Conservation (phyloP, 2,329 filamentous ascomycete genomes). For the Diaporthe sp. region DNA sequence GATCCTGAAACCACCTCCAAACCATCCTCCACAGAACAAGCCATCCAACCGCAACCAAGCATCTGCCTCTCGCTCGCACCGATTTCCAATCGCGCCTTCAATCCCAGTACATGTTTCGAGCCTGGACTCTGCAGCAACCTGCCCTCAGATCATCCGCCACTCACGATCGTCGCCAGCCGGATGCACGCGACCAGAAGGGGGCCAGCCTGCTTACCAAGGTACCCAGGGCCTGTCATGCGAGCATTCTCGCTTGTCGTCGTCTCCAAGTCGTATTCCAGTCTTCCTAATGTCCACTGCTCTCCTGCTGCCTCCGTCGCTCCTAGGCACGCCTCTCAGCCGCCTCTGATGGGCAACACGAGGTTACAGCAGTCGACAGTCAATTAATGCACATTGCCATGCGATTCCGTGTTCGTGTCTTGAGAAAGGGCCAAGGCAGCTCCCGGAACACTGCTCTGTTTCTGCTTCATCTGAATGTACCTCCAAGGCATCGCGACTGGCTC, state of each 20-base stretch:
- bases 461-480: conserved; percentile 32
- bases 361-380: background rate
- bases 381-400: background rate
- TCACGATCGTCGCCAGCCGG: background rate
- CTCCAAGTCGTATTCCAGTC: background rate
- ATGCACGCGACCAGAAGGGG: background rate
- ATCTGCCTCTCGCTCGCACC: conserved; percentile 1
- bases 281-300: background rate
- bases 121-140: conserved; percentile 13
- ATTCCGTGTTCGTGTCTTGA: conserved; percentile 9
- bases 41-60: conserved; percentile 19
- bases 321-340: background rate
- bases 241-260: background rate
- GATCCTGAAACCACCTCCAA: conserved; percentile 39
- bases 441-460: conserved; percentile 30
- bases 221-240: background rate
- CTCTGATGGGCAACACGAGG: background rate
- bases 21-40: conserved; percentile 18
- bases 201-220: background rate
- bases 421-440: conserved; percentile 13
- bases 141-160: conserved; percentile 12
- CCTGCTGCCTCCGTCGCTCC: background rate
- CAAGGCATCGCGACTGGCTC: conserved; percentile 33
- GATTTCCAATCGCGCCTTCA: conserved; percentile 7
- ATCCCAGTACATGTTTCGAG: conserved; percentile 12